Base-by-base conservation (phyloP, 495 filamentous ascomycete genomes). In the Aspergillus coremiiformis region DNA sequence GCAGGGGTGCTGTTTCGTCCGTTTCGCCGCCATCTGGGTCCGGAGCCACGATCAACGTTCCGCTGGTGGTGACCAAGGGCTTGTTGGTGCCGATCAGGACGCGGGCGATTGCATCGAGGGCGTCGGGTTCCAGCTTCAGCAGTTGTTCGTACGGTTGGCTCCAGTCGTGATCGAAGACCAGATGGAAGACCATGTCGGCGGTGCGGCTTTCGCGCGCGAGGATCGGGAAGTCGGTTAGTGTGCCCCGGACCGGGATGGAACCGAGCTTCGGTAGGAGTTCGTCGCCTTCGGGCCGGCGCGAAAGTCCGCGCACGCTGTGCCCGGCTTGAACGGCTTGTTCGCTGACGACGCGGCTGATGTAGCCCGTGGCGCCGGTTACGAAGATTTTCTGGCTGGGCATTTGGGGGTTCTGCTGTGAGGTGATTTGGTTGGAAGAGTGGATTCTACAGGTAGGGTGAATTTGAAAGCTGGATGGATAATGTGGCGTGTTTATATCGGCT, bases 311-410 rank as follows among this genome's bases (percentile, higher is more conserved):
- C 12, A 79, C 72, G 1, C 20, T 51, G 54, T 78, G 72, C 17
- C 72, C 72, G 20, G 56, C 49, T 5, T 49, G 27, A 32, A 78
- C 59, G 30, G 76, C 65, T 35, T 76, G 63, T 33, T 71, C 51
- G 22, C 71, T 63, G 11, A 77, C 64, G 6, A 67, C 67, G 23
- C 54, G 47, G 56, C 76, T 76, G 46, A 79, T 65, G 47, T 67
- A 75, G 61, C 75, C 75, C 35, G 69, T 66, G 7, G 71, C 67
- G 37, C 75, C 74, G 19, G 77, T 78, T 37, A 79, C 63, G 50
- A 80, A 78, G 57, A 77, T 30, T 21, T 49, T 60, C 37, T 55
- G 37, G 27, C 3, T 30, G 15, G 50, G 39, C 46, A 49, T 49
- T 19, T 19, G 29, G 20, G 15, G 20, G 19, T 24, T 14, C 1